phyloP scores from a whole-genome alignment of 495 filamentous ascomycete species.

The Penicillium subrubescens region DNA sequence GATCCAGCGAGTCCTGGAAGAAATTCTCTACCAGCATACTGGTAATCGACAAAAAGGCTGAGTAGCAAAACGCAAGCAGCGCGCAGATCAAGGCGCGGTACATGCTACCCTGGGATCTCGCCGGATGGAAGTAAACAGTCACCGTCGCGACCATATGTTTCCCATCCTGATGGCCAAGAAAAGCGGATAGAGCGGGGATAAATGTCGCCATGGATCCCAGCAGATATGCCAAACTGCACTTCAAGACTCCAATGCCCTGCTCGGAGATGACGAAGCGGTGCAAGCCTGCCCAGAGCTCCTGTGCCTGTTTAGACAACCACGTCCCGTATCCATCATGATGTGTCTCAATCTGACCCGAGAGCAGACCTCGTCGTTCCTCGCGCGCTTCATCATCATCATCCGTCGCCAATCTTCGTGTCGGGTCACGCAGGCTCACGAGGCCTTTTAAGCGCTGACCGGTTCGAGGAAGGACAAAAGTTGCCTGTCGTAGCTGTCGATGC shows the following conservation, averaged over 20 bases:
- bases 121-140: conserved; percentile 97
- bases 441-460: conserved; percentile 57
- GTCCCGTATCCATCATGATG: conserved; percentile 19
- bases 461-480: conserved; percentile 53
- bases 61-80: conserved; percentile 78
- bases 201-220: conserved; percentile 88
- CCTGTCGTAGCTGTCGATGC: conserved; percentile 49
- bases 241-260: conserved; percentile 75
- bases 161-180: conserved; percentile 85
- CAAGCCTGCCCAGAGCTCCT: conserved; percentile 19
- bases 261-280: conserved; percentile 52
- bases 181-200: conserved; percentile 66
- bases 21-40: conserved; percentile 86
- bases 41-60: conserved; percentile 74
- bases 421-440: conserved; percentile 48
- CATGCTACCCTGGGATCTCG: conserved; percentile 87
- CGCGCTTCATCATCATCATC: conserved; percentile 17
- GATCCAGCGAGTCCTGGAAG: conserved; percentile 63
- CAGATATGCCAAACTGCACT: conserved; percentile 91
- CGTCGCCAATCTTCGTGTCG: conserved; percentile 15
- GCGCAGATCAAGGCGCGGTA: conserved; percentile 85
- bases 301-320: conserved; percentile 12
- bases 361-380: conserved; percentile 45
- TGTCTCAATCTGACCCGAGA: conserved; percentile 33
- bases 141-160: conserved; percentile 96